Evolutionary conservation across 108 stramenopile species (phyloP), one percentile per base, ranked within the genome.

Genomic region (Ochromonas danica): DNA sequence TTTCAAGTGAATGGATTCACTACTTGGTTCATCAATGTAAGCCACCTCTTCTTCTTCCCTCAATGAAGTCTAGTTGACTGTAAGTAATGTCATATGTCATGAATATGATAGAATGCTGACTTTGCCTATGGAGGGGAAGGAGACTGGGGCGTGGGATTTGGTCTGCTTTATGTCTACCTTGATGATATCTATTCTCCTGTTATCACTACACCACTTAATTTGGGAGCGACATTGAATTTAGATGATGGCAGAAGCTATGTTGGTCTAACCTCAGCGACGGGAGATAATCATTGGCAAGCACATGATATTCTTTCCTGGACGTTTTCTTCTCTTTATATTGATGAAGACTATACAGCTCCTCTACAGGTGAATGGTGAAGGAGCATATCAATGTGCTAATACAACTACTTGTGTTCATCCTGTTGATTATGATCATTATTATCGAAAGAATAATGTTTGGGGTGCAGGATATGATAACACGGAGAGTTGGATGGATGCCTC

Each of bases 241-340:
- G 60, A 87, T 43, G 62, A 88, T 61, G 90, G 90, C 33, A 85
- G 89, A 17, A 88, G 86, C 1, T 90, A 81, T 62, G 89, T 91
- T 14, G 90, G 90, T 27, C 87, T 90, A 61, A 89, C 90, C 0
- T 87, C 89, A 10, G 80, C 88, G 0, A 91, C 90, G 10, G 90
- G 90, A 10, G 62, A 39, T 10, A 72, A 83, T n/a, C 81, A 81
- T 1, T 91, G 80, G 81, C 89, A 91, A 78, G 82, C 62, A 33
- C 90, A 91, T 61, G 90, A 91, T 45, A 43, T 91, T 28, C 79
- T 89, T 0, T 42, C 65, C 0, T 91, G 87, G 87, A 36, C 33
- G 30, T 87, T 89, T 60, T 77, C 79, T 35, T 74, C 62, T 22
- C 42, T 80, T 14, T 78, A 71, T 27, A 78, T 61, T 35, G 84